phyloP scores from a whole-genome alignment of 768 basidiomycete species.

The Boletus subparvulus region DNA sequence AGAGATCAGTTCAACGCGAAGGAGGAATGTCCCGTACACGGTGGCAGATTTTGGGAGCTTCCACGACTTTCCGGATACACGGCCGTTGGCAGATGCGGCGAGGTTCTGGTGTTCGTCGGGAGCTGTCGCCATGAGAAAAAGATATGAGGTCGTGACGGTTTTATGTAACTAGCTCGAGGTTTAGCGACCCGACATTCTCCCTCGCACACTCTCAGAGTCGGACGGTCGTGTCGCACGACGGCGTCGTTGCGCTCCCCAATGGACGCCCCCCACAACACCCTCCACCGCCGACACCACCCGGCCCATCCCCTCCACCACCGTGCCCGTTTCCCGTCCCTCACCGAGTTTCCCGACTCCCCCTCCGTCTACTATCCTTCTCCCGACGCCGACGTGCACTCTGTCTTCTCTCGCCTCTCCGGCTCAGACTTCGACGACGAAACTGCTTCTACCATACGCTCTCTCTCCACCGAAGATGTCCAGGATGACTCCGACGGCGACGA shows the following conservation, averaged over 20 bases:
- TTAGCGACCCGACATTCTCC: no score
- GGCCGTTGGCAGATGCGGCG: conserved; percentile 60
- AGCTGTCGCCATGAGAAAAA: conserved; percentile 21
- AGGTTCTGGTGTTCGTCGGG: conserved; percentile 34
- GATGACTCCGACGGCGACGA: conserved; percentile 34
- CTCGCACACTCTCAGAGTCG: no score
- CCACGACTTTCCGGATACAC: conserved; percentile 72
- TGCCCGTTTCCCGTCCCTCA: conserved; percentile 52
- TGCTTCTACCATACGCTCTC: conserved; percentile 25
- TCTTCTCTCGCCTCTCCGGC: conserved; percentile 44
- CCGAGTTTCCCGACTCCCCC: conserved; percentile 64
- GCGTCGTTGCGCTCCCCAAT: conserved; percentile 35
- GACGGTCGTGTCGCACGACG: no score
- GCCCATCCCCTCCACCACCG: conserved; percentile 32
- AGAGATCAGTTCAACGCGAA: not conserved
- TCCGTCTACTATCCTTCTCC: conserved; percentile 70
- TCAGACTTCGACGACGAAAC: conserved; percentile 59
- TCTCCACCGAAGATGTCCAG: conserved; percentile 32
- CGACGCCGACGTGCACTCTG: conserved; percentile 28
- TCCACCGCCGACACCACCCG: conserved; percentile 46
- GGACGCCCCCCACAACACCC: conserved; percentile 37
- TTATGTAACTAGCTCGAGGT: conserved; percentile 23
- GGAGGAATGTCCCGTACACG: conserved; percentile 38
- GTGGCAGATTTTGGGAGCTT: conserved; percentile 50
- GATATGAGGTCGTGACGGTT: not conserved